phyloP scores from a whole-genome alignment of 306 rosid species.

The Glycine tomentella region DNA sequence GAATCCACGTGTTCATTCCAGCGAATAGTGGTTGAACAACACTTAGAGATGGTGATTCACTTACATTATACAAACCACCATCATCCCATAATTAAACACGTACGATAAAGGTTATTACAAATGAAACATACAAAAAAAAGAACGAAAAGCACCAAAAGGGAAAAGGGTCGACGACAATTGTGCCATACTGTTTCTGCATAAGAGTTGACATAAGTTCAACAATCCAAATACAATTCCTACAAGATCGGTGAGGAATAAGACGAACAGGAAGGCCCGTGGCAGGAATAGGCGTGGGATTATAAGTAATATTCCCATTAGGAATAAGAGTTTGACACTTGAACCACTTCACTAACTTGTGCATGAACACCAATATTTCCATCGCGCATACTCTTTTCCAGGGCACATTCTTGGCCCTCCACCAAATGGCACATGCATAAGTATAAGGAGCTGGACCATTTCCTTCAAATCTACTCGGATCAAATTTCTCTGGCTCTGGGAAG shows the following conservation, averaged over 20 bases:
- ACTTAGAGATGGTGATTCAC: no score
- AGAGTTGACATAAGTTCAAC: no score
- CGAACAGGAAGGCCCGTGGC: conserved; percentile 66
- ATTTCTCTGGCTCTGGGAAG: conserved; percentile 60
- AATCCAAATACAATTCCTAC: background rate
- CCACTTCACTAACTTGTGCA: conserved; percentile 58
- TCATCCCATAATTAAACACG: no score
- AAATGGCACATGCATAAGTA: conserved; percentile 71
- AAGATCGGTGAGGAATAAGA: conserved; percentile 56
- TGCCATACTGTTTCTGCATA: no score
- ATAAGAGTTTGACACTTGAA: conserved; percentile 59
- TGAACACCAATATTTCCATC: conserved; percentile 29
- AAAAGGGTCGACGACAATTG: no score
- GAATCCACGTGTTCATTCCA: no score
- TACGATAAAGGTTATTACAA: no score
- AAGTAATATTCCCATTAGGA: conserved; percentile 52
- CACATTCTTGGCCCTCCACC: conserved; percentile 24
- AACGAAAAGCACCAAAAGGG: no score
- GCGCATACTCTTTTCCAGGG: conserved; percentile 27
- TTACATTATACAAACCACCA: no score
- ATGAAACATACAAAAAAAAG: no score
- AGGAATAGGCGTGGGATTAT: conserved; percentile 65
- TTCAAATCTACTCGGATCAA: conserved; percentile 71
- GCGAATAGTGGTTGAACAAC: no score
- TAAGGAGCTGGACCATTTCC: conserved; percentile 67